Percentiles rank a stretch among this genome's conserved stretches.
Evolutionary conservation across 202 grass and related monocot species (phyloP).

Genomic region (Zoysia matrella): DNA sequence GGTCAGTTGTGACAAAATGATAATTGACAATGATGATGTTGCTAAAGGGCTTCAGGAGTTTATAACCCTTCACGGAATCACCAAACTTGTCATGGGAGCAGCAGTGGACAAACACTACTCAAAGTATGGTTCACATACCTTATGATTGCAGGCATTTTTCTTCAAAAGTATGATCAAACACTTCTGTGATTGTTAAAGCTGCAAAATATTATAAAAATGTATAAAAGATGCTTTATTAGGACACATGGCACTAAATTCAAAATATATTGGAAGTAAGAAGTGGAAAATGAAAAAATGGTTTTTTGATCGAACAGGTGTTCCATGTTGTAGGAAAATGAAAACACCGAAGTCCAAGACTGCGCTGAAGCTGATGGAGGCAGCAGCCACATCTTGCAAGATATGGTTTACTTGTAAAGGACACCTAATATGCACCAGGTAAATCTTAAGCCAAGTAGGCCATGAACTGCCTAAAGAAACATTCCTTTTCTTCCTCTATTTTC

Average conservation of each 20-base stretch:
- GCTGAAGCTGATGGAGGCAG: conserved; percentile 51
- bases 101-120: conserved; percentile 76
- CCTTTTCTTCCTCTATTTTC: neutral
- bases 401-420: conserved; percentile 74
- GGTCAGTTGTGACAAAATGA: conserved; percentile 60
- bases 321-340: conserved; percentile 68
- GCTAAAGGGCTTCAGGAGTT: conserved; percentile 73
- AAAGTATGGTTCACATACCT: conserved; percentile 57
- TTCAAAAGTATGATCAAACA: neutral
- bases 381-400: conserved; percentile 63
- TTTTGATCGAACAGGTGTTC: neutral
- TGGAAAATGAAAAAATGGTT: neutral
- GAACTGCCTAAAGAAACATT: neutral
- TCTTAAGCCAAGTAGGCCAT: conserved; percentile 11
- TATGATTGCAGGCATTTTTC: neutral
- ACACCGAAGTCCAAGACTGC: conserved; percentile 65
- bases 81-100: conserved; percentile 82
- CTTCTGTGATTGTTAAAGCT: conserved; percentile 7
- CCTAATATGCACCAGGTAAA: conserved; percentile 67
- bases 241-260: neutral
- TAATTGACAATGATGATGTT: conserved; percentile 73
- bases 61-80: conserved; percentile 55
- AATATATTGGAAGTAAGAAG: neutral
- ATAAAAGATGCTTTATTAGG: neutral
- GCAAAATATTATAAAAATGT: conserved; percentile 1